Percentiles rank a stretch among this genome's conserved stretches.
phyloP scores from a whole-genome alignment of 2,329 filamentous ascomycete genomes.

The Nannizzia gypsea region DNA sequence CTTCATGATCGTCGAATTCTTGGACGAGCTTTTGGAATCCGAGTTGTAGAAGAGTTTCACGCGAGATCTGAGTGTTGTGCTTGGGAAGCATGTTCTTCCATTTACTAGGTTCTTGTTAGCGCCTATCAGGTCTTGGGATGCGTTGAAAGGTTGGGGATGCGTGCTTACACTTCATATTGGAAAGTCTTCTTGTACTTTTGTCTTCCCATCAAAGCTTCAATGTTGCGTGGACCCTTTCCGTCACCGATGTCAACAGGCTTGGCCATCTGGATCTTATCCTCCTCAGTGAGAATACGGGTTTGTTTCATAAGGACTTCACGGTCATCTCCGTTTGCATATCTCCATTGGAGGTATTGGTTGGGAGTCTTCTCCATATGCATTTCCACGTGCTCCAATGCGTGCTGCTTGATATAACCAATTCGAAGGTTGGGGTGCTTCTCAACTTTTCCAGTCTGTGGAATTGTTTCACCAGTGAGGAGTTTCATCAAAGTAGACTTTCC shows the following conservation, averaged over 20 bases:
- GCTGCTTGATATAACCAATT: slow-evolving; percentile 99
- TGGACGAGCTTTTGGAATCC: slow-evolving; percentile 91
- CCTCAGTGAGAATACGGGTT: slow-evolving; percentile 74
- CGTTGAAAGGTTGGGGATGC: neutral
- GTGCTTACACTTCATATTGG: slow-evolving; percentile 80
- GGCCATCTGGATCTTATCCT: slow-evolving; percentile 83
- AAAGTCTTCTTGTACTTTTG: slow-evolving; percentile 99
- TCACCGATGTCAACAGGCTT: slow-evolving; percentile 76
- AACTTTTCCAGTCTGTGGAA: slow-evolving; percentile 72
- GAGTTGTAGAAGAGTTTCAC: slow-evolving; percentile 74
- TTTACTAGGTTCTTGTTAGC: slow-evolving; percentile 44
- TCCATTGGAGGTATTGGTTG: slow-evolving; percentile 98
- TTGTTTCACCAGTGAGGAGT: slow-evolving; percentile 81
- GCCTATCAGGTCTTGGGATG: neutral
- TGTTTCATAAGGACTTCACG: slow-evolving; percentile 97
- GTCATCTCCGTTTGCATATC: slow-evolving; percentile 92
- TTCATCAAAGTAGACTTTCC: slow-evolving; percentile 98
- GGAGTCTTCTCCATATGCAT: slow-evolving; percentile 99
- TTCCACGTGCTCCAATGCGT: slow-evolving; percentile 96
- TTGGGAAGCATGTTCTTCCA: slow-evolving; percentile 84
- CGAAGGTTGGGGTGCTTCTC: slow-evolving; percentile 98
- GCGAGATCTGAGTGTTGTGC: slow-evolving; percentile 82
- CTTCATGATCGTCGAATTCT: slow-evolving; percentile 97
- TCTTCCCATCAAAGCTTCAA: slow-evolving; percentile 85
- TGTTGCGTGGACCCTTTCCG: slow-evolving; percentile 61